Conservation (phyloP, 805 yeast species). For the Yarrowia sp. region DNA sequence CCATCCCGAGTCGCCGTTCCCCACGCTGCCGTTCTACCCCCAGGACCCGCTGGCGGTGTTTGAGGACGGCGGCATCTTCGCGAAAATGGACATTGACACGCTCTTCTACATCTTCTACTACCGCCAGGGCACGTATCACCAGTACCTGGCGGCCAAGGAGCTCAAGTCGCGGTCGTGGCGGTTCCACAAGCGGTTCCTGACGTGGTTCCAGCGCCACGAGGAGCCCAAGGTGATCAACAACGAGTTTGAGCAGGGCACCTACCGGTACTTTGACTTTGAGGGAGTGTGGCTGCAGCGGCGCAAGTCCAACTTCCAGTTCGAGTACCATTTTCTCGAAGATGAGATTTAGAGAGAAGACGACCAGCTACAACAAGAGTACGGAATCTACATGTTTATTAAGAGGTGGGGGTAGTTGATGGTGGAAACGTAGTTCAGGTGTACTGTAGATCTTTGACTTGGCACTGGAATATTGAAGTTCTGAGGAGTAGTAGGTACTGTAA, state of each 20-base stretch:
- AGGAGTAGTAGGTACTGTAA: too few relatives aligned
- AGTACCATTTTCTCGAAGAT: constrained; percentile 55
- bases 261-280: constrained; percentile 88
- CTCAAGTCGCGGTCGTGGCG: constrained; percentile 83
- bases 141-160: constrained; percentile 81
- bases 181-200: constrained; percentile 70
- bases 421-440: too few relatives aligned
- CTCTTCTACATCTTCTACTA: constrained; percentile 92
- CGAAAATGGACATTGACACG: constrained; percentile 83
- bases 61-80: constrained; percentile 65
- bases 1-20: constrained; percentile 81
- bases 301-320: constrained; percentile 63
- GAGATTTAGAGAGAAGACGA: constrained; percentile 46
- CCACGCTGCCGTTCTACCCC: constrained; percentile 89
- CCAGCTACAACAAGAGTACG: neutral
- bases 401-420: too few relatives aligned
- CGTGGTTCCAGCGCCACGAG: constrained; percentile 81
- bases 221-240: constrained; percentile 55
- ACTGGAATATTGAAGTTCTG: too few relatives aligned
- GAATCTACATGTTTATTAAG: too few relatives aligned
- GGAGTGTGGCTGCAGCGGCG: constrained; percentile 70
- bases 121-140: constrained; percentile 74
- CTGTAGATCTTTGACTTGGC: too few relatives aligned
- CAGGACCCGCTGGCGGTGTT: constrained; percentile 67
- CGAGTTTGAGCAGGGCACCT: constrained; percentile 58